Evolutionary conservation across 2,329 filamentous ascomycete species (phyloP).

Genomic region (Coleophoma eucalyptorum): DNA sequence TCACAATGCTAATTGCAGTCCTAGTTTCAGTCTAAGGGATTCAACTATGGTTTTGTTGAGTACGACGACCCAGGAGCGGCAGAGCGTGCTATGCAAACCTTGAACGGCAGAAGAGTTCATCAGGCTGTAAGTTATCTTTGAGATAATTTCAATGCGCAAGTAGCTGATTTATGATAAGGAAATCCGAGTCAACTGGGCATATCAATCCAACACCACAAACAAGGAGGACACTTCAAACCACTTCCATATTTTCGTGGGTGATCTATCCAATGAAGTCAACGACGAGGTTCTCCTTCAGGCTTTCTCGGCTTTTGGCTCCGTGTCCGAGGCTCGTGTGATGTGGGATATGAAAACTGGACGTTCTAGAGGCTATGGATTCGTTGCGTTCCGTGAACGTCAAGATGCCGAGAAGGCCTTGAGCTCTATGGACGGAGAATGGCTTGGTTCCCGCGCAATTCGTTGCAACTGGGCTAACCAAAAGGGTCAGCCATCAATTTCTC

Average conservation of each 20-base stretch:
- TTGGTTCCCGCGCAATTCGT: constrained; percentile 94
- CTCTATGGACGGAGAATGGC: constrained; percentile 99
- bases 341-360: constrained; percentile 99
- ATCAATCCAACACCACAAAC: constrained; percentile 88
- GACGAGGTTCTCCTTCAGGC: constrained; percentile 91
- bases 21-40: constrained; percentile 76
- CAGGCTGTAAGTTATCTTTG: constrained; percentile 68
- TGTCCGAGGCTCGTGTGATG: constrained; percentile 98
- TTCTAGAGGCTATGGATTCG: constrained; percentile 95
- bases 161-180: constrained; percentile 55
- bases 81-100: constrained; percentile 93
- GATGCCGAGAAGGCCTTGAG: constrained; percentile 95
- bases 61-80: constrained; percentile 97
- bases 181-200: constrained; percentile 99
- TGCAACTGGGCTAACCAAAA: constrained; percentile 99
- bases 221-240: constrained; percentile 98
- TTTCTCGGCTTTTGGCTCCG: constrained; percentile 91
- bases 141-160: not conserved
- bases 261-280: constrained; percentile 97
- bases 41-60: constrained; percentile 98
- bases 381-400: constrained; percentile 88
- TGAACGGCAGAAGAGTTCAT: constrained; percentile 93
- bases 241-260: constrained; percentile 98
- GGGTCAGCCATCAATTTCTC: constrained; percentile 97
- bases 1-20: constrained; percentile 23